Evolutionary conservation across 1,284 basidiomycete species (phyloP).

Genomic region (Singerocomus inundabilis): DNA sequence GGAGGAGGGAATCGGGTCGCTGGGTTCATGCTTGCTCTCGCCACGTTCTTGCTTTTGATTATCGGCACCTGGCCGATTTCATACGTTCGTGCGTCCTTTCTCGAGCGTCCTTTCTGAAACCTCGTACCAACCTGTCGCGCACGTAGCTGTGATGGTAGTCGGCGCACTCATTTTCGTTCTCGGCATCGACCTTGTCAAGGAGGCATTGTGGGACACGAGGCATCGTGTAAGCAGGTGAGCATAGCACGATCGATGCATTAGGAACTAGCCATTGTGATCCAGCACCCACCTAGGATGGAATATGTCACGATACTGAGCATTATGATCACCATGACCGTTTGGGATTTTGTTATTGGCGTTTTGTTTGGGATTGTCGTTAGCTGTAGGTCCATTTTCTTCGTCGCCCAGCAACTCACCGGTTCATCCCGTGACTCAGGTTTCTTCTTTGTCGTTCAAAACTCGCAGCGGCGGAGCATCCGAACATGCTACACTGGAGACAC

Average conservation of each 20-base stretch:
- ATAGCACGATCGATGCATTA: conserved; percentile 19
- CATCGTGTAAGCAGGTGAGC: conserved; percentile 78
- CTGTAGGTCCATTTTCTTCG: conserved; percentile 66
- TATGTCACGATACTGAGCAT: conserved; percentile 80
- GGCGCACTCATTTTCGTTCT: conserved; percentile 93
- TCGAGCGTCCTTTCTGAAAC: background rate
- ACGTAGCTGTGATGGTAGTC: conserved; percentile 81
- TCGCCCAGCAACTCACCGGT: conserved; percentile 14
- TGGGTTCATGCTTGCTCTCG: conserved; percentile 82
- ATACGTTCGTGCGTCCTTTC: conserved; percentile 75
- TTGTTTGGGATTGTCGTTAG: conserved; percentile 90
- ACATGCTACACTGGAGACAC: conserved; percentile 77
- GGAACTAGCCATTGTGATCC: conserved; percentile 4
- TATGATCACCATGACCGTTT: conserved; percentile 89
- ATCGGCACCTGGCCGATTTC: conserved; percentile 86
- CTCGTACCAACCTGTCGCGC: conserved; percentile 39
- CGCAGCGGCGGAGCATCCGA: conserved; percentile 80
- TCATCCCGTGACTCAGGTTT: conserved; percentile 50
- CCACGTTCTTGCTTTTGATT: conserved; percentile 73
- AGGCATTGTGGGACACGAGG: conserved; percentile 94
- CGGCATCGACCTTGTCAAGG: conserved; percentile 92
- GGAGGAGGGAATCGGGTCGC: conserved; percentile 86
- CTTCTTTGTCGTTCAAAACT: conserved; percentile 96
- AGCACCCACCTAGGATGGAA: conserved; percentile 46
- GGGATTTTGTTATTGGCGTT: conserved; percentile 95